phyloP scores from a whole-genome alignment of 164 flowering plant species.

The Sedum album region DNA sequence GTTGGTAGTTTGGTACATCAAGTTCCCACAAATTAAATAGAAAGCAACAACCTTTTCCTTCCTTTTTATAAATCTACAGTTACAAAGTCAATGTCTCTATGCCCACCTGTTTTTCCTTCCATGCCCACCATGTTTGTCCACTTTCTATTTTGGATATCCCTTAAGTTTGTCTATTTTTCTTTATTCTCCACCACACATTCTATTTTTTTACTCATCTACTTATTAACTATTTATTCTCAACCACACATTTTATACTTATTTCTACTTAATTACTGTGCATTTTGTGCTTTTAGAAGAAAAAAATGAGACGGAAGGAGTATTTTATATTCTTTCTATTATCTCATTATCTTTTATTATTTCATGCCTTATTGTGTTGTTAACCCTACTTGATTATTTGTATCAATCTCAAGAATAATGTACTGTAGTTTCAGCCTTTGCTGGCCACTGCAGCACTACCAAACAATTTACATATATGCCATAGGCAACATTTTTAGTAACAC shows the following conservation, averaged over 20 bases:
- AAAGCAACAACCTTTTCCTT: conserved; percentile 2
- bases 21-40: background rate
- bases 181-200: no score
- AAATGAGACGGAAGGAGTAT: background rate
- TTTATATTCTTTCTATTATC: conserved; percentile 3
- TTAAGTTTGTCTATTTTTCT: no score
- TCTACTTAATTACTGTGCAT: no score
- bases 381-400: background rate
- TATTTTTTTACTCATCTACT: no score
- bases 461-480: background rate
- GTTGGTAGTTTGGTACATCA: conserved; percentile 8
- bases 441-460: background rate
- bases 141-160: no score
- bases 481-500: background rate
- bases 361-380: background rate
- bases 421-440: background rate
- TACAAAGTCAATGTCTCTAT: conserved; percentile 4
- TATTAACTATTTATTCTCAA: no score
- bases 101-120: background rate
- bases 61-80: background rate
- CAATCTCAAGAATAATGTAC: background rate
- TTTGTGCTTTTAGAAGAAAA: no score
- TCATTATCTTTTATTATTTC: background rate
- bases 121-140: no score
- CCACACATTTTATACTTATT: no score